Evolutionary conservation across 2,329 filamentous ascomycete species (phyloP).

Genomic region (Rasamsonia emersonii): DNA sequence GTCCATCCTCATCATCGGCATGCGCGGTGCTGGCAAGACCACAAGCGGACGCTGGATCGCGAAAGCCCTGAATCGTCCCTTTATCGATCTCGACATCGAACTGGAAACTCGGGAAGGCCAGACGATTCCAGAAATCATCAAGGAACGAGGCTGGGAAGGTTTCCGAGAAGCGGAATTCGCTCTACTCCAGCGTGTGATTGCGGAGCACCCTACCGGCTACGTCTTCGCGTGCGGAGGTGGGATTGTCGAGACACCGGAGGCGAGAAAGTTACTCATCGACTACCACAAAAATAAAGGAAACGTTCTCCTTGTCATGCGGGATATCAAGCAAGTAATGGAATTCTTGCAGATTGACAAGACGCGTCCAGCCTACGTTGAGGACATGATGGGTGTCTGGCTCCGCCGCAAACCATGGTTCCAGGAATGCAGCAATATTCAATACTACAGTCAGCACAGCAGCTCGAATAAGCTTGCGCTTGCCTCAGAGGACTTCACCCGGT

Average conservation of each 20-base stretch:
- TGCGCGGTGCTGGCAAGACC: constrained; percentile 95
- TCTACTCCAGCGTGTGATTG: constrained; percentile 63
- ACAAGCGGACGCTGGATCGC: constrained; percentile 84
- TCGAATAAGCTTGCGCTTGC: constrained; percentile 43
- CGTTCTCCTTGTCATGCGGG: constrained; percentile 78
- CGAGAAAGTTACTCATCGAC: constrained; percentile 63
- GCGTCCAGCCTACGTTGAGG: constrained; percentile 82
- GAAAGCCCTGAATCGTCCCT: constrained; percentile 62
- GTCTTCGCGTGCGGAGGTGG: constrained; percentile 93
- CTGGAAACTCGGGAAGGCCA: constrained; percentile 65
- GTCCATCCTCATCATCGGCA: constrained; percentile 92
- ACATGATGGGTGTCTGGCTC: constrained; percentile 85
- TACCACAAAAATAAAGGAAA: constrained; percentile 70
- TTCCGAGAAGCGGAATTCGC: constrained; percentile 74
- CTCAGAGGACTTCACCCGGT: constrained; percentile 63
- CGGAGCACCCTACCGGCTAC: constrained; percentile 64
- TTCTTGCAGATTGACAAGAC: constrained; percentile 85
- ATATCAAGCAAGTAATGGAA: constrained; percentile 79
- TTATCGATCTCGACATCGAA: constrained; percentile 81
- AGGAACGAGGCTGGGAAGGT: constrained; percentile 70
- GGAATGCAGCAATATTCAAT: constrained; percentile 89
- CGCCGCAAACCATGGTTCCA: constrained; percentile 83
- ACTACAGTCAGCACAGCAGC: constrained; percentile 66
- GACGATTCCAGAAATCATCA: constrained; percentile 80
- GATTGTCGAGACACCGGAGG: constrained; percentile 76